Conservation (phyloP, 106 monocot species). For the Acorus calamus region DNA sequence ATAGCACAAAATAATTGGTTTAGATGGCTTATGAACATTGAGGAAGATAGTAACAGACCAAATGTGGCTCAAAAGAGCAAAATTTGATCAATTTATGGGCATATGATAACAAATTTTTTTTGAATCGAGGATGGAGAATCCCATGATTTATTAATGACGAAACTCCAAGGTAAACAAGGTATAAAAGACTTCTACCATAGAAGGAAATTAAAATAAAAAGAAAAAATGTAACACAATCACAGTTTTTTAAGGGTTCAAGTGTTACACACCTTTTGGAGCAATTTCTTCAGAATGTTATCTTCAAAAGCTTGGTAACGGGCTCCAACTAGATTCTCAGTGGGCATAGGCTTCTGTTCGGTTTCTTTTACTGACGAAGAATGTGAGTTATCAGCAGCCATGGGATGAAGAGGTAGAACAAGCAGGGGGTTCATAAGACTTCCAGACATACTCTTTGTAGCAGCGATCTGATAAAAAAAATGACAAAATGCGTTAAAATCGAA, state of each 20-base stretch:
- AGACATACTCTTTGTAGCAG: constrained; percentile 44
- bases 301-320: constrained; percentile 75
- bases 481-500: neutral
- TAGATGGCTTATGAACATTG: no score
- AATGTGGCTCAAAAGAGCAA: no score
- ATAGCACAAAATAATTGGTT: no score
- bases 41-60: no score
- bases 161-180: no score
- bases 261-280: constrained; percentile 57
- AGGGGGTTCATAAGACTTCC: constrained; percentile 57
- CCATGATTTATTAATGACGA: no score
- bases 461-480: constrained; percentile 23
- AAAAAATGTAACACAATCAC: no score
- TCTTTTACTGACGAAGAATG: constrained; percentile 15
- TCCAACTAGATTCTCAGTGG: constrained; percentile 57
- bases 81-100: no score
- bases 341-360: constrained; percentile 14
- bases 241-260: neutral
- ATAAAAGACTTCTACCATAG: no score
- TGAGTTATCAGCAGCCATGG: constrained; percentile 15
- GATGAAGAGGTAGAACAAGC: constrained; percentile 69
- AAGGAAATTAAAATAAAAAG: no score
- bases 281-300: constrained; percentile 63
- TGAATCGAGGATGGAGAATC: no score
- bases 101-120: no score